phyloP scores from a whole-genome alignment of 192 early-diverging fungal species.

The Dimargaris xerosporica region DNA sequence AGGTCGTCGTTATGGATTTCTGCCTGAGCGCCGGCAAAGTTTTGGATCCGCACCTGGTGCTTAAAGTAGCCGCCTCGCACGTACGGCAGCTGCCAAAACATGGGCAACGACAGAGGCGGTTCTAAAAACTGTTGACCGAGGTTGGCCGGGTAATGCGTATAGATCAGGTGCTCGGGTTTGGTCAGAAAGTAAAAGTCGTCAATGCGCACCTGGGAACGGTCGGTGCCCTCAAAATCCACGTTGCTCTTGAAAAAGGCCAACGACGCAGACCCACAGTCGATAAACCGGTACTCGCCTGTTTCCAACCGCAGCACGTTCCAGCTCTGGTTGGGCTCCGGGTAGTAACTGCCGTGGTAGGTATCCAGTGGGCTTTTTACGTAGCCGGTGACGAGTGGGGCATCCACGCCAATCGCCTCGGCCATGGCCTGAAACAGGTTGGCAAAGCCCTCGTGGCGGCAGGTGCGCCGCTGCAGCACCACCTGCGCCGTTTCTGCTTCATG shows the following conservation, averaged over 20 bases:
- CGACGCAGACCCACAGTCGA: slow-evolving; percentile 28
- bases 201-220: slow-evolving; percentile 14
- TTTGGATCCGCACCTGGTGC: slow-evolving; percentile 26
- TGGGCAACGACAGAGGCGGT: slow-evolving; percentile 26
- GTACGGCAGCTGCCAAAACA: slow-evolving; percentile 35
- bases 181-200: slow-evolving; percentile 22
- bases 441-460: slow-evolving; percentile 28
- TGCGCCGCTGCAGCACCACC: slow-evolving; percentile 25
- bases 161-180: slow-evolving; percentile 26
- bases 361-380: slow-evolving; percentile 32
- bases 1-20: slow-evolving; percentile 27
- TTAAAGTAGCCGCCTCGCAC: slow-evolving; percentile 27
- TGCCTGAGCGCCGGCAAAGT: slow-evolving; percentile 23
- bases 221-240: slow-evolving; percentile 21
- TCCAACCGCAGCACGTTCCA: slow-evolving; percentile 32
- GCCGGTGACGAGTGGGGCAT: slow-evolving; percentile 26
- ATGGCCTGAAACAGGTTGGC: slow-evolving; percentile 31
- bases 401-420: slow-evolving; percentile 28
- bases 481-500: slow-evolving; percentile 25
- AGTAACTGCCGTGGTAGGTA: slow-evolving; percentile 21
- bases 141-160: slow-evolving; percentile 26
- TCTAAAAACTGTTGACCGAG: slow-evolving; percentile 27
- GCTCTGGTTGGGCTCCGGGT: slow-evolving; percentile 31
- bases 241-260: slow-evolving; percentile 25
- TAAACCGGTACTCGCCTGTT: slow-evolving; percentile 27